phyloP scores from a whole-genome alignment of 2,329 filamentous ascomycete genomes.

The Colletotrichum falcatum region DNA sequence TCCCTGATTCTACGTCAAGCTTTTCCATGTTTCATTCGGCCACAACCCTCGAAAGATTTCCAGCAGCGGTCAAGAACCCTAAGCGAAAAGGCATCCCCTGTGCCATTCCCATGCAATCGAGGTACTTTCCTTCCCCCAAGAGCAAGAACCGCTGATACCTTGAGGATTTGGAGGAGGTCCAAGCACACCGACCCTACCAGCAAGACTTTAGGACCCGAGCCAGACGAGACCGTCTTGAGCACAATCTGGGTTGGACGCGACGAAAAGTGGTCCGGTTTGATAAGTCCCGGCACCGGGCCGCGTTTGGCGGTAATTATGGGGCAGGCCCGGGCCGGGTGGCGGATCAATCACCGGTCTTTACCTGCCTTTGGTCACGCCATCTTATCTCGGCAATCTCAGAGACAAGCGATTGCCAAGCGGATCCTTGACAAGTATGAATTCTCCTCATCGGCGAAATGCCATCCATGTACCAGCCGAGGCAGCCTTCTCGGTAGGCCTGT shows the following conservation, averaged over 20 bases:
- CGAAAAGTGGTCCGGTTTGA: constrained; percentile 48
- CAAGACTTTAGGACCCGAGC: constrained; percentile 55
- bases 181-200: constrained; percentile 57
- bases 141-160: constrained; percentile 60
- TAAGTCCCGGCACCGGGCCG: constrained; percentile 40
- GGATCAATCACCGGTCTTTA: constrained; percentile 1
- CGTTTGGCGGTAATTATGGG: constrained; percentile 17
- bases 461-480: not conserved
- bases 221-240: constrained; percentile 55
- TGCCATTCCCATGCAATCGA: not conserved
- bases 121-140: constrained; percentile 63
- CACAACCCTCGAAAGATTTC: constrained; percentile 43
- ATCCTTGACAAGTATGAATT: not conserved
- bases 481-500: not conserved
- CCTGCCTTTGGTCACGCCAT: not conserved
- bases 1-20: constrained; percentile 64
- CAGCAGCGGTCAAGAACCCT: too few relatives aligned
- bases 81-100: too few relatives aligned
- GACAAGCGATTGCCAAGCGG: not conserved
- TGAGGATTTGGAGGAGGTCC: constrained; percentile 67
- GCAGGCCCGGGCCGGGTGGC: constrained; percentile 2
- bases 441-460: not conserved
- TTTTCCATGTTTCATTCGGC: constrained; percentile 58
- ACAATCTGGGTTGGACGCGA: constrained; percentile 44
- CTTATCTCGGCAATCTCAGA: not conserved